Evolutionary conservation across 2,329 filamentous ascomycete species (phyloP).

Genomic region (Colletotrichum acutatum): DNA sequence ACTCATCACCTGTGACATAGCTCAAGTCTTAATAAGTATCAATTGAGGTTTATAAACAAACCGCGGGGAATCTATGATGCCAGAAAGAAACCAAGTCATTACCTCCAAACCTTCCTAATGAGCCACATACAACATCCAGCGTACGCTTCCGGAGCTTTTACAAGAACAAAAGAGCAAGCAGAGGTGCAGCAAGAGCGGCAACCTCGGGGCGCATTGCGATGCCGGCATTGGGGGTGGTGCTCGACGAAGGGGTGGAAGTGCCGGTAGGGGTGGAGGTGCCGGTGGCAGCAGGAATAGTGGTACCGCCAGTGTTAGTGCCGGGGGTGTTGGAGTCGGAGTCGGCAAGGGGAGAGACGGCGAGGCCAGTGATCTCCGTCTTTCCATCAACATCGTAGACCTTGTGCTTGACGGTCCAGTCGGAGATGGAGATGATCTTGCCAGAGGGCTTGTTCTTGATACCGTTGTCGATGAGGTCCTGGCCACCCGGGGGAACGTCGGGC

Average conservation of each 20-base stretch:
- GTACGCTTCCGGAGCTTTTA: slow-evolving; percentile 18
- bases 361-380: slow-evolving; percentile 50
- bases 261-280: slow-evolving; percentile 33
- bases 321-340: slow-evolving; percentile 57
- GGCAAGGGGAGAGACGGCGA: slow-evolving; percentile 60
- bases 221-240: slow-evolving; percentile 42
- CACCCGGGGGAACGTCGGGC: slow-evolving; percentile 74
- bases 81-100: slow-evolving; percentile 31
- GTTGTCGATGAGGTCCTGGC: slow-evolving; percentile 77
- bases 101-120: slow-evolving; percentile 24
- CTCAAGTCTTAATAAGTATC: not conserved
- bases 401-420: slow-evolving; percentile 67
- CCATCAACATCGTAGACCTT: slow-evolving; percentile 54
- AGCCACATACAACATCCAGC: slow-evolving; percentile 6
- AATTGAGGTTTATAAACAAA: slow-evolving; percentile 28
- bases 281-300: slow-evolving; percentile 13
- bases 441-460: slow-evolving; percentile 74
- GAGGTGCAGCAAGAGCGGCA: slow-evolving; percentile 25
- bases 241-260: slow-evolving; percentile 35
- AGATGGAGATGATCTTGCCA: slow-evolving; percentile 77
- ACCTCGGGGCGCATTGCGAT: slow-evolving; percentile 26
- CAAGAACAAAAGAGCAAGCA: slow-evolving; percentile 34
- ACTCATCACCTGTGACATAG: not conserved
- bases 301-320: slow-evolving; percentile 52
- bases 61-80: slow-evolving; percentile 31